Percentiles rank a stretch among this genome's conserved stretches.
Evolutionary conservation across 768 basidiomycete genomes (phyloP).

Genomic region (Hericium rajendrae): DNA sequence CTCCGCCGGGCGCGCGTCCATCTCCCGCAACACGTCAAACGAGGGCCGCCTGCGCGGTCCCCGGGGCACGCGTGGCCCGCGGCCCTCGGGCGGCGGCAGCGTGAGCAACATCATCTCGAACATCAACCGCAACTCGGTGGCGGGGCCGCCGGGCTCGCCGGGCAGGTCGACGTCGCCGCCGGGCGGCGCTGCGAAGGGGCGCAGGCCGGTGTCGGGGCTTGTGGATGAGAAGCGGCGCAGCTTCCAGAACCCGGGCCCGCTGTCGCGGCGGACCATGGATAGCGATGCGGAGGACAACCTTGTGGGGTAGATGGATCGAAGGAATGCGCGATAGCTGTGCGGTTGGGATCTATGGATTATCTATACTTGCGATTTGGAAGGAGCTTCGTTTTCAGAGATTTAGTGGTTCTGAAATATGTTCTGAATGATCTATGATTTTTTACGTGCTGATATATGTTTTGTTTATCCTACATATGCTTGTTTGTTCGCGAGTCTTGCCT

Average conservation of each 20-base stretch:
- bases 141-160: background rate
- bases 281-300: slow-evolving; percentile 78
- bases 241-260: slow-evolving; percentile 21
- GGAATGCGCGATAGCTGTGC: too few species aligned
- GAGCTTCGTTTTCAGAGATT: too few species aligned
- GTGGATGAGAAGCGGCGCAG: slow-evolving; percentile 8
- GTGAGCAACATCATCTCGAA: slow-evolving; percentile 6
- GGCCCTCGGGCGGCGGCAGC: slow-evolving; percentile 3
- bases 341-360: too few species aligned
- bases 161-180: slow-evolving; percentile 7
- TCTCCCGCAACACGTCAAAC: slow-evolving; percentile 8
- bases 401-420: too few species aligned
- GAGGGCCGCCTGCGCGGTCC: slow-evolving; percentile 8
- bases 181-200: slow-evolving; percentile 6
- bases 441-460: too few species aligned
- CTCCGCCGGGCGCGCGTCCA: slow-evolving; percentile 5
- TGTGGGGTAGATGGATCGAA: slow-evolving; percentile 19
- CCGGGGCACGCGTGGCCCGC: slow-evolving; percentile 10
- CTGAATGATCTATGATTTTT: too few species aligned
- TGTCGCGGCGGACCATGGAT: slow-evolving; percentile 70
- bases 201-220: slow-evolving; percentile 11
- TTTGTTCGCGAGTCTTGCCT: too few species aligned
- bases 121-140: slow-evolving; percentile 8
- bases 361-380: too few species aligned
- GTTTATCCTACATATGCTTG: too few species aligned